These are phyloP conservation scores for Kluyveromyces siamensis DNA, from an alignment of 805 yeast species.

Conservation along the genomic window DNA sequence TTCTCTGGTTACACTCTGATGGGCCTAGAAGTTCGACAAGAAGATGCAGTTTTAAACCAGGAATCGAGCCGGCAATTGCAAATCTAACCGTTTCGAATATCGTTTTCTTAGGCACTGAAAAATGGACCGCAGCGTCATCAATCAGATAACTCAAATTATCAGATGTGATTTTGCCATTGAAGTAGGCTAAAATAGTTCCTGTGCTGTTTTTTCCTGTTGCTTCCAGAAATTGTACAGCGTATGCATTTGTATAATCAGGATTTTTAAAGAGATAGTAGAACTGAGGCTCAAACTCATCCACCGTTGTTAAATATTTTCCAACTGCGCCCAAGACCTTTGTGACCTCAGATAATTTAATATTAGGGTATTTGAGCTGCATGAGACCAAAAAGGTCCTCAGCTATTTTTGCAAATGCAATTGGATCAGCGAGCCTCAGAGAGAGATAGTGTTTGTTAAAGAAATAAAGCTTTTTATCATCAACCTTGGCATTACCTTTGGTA, in stretches of 20 bases:
- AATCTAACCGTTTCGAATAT: conserved; percentile 53
- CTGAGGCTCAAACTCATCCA: conserved; percentile 41
- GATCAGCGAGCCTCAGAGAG: conserved; percentile 33
- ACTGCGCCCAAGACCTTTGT: conserved; percentile 34
- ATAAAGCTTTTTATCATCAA: conserved; percentile 64
- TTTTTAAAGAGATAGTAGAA: conserved; percentile 42
- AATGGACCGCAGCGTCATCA: conserved; percentile 3
- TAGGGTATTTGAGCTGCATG: conserved; percentile 10
- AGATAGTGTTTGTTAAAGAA: conserved; percentile 73
- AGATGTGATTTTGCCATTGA: conserved; percentile 6
- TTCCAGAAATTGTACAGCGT: conserved; percentile 26
- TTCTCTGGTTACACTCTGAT: conserved; percentile 26
- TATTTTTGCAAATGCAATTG: conserved; percentile 28
- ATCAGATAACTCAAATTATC: conserved; percentile 6
- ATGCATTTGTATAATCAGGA: conserved; percentile 18
- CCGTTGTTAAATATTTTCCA: conserved; percentile 41
- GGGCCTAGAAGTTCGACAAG: conserved; percentile 48
- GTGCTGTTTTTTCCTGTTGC: conserved; percentile 9
- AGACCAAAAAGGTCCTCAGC: conserved; percentile 25
- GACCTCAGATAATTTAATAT: conserved; percentile 28
- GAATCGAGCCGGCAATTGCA: conserved; percentile 58
- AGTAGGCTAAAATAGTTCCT: conserved; percentile 9
- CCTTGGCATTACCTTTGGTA: conserved; percentile 92
- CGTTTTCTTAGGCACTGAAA: conserved; percentile 22
- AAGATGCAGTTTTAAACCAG: conserved; percentile 61